Base-by-base conservation (phyloP, 2,329 filamentous ascomycete genomes). In the Purpureocillium takamizusanense region DNA sequence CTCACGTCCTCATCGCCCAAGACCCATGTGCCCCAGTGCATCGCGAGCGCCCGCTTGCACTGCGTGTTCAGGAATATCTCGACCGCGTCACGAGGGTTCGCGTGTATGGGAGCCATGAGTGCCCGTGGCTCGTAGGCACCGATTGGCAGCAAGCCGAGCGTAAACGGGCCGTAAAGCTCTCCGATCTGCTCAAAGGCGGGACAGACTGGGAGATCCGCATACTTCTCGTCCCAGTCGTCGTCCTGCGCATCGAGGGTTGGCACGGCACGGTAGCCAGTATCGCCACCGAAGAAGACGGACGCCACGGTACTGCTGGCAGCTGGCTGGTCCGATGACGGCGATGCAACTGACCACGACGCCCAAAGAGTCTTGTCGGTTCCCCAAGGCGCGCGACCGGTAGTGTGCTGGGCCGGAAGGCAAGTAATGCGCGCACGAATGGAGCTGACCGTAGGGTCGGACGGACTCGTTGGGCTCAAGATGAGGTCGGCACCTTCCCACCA, bases 21-120 rank as follows among this genome's bases (percentile, higher is more conserved):
- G 2, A 83, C 78, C 85, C 86, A 94, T 0, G 81, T 78, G 2
- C 86, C 86, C 85, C 86, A 94, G 54, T 94, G 87, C 51, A 94
- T 92, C 0, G 76, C 86, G 59, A 94, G 66, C 6, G 85, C 86
- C n/a, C 63, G 67, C 51, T 73, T 71, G 63, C 87, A 94, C 47
- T 72, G 73, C 1, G 84, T 89, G 49, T 94, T 86, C 4, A 67
- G 57, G 58, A 92, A 90, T 45, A 94, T 94, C 49, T 87, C 84
- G 17, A 92, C 86, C 1, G 79, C 74, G 53, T 94, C 87, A 45
- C 78, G 78, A 0, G 87, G 87, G 54, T 89, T 82, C 4, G 82
- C 81, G 55, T 94, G 87, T 69, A 89, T 78, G 11, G 76, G 65
- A 36, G 78, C 84, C 69, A 88, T 85, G 43, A 90, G 52, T 42